Evolutionary conservation across 768 basidiomycete species (phyloP), one percentile per base, ranked within the genome.

Genomic region (Strobilomyces confusus): DNA sequence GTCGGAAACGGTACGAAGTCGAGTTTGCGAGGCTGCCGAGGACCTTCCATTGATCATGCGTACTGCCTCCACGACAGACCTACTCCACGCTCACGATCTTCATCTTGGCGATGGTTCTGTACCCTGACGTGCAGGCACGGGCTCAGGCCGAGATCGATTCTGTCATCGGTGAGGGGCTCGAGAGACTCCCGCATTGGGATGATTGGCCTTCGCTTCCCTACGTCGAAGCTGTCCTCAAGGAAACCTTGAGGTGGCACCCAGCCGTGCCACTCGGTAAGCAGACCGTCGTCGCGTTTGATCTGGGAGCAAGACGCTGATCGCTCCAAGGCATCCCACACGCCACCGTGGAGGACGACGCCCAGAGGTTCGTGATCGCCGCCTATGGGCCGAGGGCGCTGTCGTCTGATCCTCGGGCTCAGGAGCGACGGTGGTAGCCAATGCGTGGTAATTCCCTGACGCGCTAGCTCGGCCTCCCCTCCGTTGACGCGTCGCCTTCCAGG

Each of bases 261-360:
- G 37, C 42, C 4, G 51, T 15, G 13, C 58, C 56, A 22, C 47
- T 59, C 9, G 56, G 63, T 55, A 43, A 52, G 53, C 33, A 11
- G 22, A 26, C 23, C 19, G 25, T 20, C 7, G 5, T 19, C 5
- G 22, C 23, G 44, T 51, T 34, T 33, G n/a, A 7, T 26, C 3
- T 8, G 13, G 14, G 14, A 13, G 0, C 13, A n/a, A 15, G 34
- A 38, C 1, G 48, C 38, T 44, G 34, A 46, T 54, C 9, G 4
- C 23, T 25, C 19, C 20, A 41, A 65, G 69, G 66, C 5, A 51
- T 70, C n/a, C 66, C 69, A 7, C 73, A 73, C 45, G 56, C 61
- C 15, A 55, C 62, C 4, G 73, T 73, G 2, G 60, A 71, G 33
- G 74, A 77, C 49, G 77, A 76, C 46, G 50, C 80, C 83, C 11